phyloP scores from a whole-genome alignment of 306 rosid genomes.

The Glycyrrhiza uralensis region DNA sequence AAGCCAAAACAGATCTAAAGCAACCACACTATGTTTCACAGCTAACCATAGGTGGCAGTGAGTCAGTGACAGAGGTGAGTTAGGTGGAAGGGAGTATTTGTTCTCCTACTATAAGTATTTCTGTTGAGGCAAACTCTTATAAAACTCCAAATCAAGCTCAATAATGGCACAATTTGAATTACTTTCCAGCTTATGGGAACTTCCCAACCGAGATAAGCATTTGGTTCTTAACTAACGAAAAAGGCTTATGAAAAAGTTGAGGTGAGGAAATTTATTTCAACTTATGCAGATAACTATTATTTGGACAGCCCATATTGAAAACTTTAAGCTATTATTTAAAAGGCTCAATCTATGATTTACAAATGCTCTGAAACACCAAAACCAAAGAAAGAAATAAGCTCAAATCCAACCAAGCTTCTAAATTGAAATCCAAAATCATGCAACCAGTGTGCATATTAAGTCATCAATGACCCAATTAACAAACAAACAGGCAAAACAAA shows the following conservation, averaged over 20 bases:
- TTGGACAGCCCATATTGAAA: too few relatives aligned
- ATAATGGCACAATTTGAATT: neutral
- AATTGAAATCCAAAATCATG: neutral
- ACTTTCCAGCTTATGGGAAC: neutral
- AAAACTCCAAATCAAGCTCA: neutral
- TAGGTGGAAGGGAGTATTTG: neutral
- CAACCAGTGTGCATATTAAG: neutral
- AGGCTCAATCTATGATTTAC: neutral
- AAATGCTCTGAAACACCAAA: neutral
- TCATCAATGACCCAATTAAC: neutral
- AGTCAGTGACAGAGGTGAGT: neutral
- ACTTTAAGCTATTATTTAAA: neutral
- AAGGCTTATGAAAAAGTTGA: neutral
- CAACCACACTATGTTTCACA: neutral
- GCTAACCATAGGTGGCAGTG: neutral
- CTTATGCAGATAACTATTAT: neutral
- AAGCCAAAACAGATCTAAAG: neutral
- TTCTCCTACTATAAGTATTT: neutral
- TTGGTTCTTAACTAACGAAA: neutral
- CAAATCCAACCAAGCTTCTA: neutral
- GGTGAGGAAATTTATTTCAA: too few relatives aligned
- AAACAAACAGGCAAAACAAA: neutral
- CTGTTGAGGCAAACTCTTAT: neutral
- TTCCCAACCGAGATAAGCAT: neutral
- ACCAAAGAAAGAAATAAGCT: neutral